Evolutionary conservation across 2,329 filamentous ascomycete species (phyloP).

Genomic region (Sclerotinia subarctica): DNA sequence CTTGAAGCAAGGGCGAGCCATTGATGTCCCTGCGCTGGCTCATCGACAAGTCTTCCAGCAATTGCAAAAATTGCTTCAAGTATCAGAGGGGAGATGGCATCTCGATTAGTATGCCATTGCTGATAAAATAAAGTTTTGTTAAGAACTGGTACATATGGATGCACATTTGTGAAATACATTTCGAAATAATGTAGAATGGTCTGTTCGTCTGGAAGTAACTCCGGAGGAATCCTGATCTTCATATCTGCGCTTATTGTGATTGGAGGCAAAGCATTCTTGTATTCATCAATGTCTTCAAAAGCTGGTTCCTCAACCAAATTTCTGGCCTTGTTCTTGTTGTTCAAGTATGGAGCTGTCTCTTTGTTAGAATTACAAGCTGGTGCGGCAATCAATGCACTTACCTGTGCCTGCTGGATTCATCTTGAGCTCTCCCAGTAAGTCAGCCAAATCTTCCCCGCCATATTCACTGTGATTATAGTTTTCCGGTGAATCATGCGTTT

Average conservation of each 20-base stretch:
- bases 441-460: slow-evolving; percentile 64
- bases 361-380: slow-evolving; percentile 21
- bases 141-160: slow-evolving; percentile 88
- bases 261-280: slow-evolving; percentile 66
- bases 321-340: slow-evolving; percentile 52
- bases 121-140: slow-evolving; percentile 80
- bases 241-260: slow-evolving; percentile 65
- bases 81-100: slow-evolving; percentile 83
- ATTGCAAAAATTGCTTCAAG: slow-evolving; percentile 91
- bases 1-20: slow-evolving; percentile 89
- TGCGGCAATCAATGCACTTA: slow-evolving; percentile 45
- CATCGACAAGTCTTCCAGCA: slow-evolving; percentile 76
- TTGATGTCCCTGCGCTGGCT: slow-evolving; percentile 79
- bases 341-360: slow-evolving; percentile 73
- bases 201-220: slow-evolving; percentile 87
- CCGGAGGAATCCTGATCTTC: slow-evolving; percentile 83
- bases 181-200: slow-evolving; percentile 82
- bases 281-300: slow-evolving; percentile 69
- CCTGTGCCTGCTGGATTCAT: slow-evolving; percentile 85
- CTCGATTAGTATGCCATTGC: slow-evolving; percentile 80
- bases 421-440: slow-evolving; percentile 80
- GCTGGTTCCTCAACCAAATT: slow-evolving; percentile 58
- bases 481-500: slow-evolving; percentile 43
- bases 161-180: slow-evolving; percentile 85
- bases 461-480: slow-evolving; percentile 62